Percentiles rank a stretch among this genome's conserved stretches.
Evolutionary conservation across 352 stramenopile species (phyloP).

Genomic region (Blastocystis sp.): DNA sequence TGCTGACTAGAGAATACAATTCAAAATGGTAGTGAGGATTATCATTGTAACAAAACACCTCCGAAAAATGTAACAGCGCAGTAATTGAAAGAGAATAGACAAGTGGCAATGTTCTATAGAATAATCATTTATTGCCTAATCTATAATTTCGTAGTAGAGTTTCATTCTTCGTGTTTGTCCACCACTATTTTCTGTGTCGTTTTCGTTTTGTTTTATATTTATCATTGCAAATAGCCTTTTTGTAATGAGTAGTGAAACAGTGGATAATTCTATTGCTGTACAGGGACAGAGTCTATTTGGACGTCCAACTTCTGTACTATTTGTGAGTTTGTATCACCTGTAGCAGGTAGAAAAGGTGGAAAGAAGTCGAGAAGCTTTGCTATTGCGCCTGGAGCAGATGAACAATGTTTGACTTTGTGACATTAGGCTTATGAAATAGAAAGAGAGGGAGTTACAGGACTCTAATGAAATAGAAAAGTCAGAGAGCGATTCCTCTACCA

Average conservation of each 20-base stretch:
- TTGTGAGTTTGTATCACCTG: not conserved
- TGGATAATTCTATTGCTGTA: not conserved
- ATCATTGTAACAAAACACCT: too few species aligned
- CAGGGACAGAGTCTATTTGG: not conserved
- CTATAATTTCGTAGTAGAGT: too few species aligned
- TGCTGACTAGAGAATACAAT: too few species aligned
- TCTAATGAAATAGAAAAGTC: not conserved
- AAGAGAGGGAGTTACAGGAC: not conserved
- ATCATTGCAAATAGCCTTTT: not conserved
- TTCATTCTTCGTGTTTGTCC: too few species aligned
- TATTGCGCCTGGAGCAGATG: constrained; percentile 36
- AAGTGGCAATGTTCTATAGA: too few species aligned
- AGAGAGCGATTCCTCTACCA: not conserved
- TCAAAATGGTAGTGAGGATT: too few species aligned
- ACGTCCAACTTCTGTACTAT: not conserved
- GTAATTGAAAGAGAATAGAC: too few species aligned
- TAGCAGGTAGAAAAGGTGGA: not conserved
- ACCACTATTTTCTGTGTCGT: not conserved
- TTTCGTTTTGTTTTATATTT: not conserved
- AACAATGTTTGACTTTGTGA: not conserved
- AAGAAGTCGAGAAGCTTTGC: constrained; percentile 39
- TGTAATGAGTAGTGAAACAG: not conserved
- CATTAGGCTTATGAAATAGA: not conserved
- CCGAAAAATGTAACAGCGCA: too few species aligned
- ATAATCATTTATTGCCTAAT: too few species aligned